Evolutionary conservation across 2,329 filamentous ascomycete genomes (phyloP).

Genomic region (Diatrype stigma): DNA sequence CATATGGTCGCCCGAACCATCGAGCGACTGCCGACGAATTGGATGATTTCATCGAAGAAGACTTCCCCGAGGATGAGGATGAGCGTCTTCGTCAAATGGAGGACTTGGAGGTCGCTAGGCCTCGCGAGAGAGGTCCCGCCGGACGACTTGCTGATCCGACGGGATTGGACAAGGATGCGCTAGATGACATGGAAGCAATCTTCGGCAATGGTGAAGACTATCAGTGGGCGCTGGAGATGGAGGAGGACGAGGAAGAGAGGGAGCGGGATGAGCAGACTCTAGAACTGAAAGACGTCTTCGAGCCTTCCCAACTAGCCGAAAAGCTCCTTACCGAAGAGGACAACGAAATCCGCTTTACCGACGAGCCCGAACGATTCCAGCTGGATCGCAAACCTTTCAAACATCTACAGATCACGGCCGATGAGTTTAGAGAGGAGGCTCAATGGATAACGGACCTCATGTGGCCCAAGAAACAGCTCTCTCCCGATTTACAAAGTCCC

Average conservation of each 20-base stretch:
- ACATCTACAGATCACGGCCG: constrained; percentile 71
- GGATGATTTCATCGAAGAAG: constrained; percentile 95
- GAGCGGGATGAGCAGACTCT: constrained; percentile 77
- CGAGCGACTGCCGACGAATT: constrained; percentile 74
- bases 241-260: constrained; percentile 79
- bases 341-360: constrained; percentile 80
- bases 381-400: constrained; percentile 86
- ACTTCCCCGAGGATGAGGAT: constrained; percentile 83
- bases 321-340: constrained; percentile 95
- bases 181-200: constrained; percentile 94
- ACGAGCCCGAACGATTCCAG: constrained; percentile 93
- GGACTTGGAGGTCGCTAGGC: constrained; percentile 83
- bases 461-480: constrained; percentile 79
- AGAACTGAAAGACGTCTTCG: constrained; percentile 96
- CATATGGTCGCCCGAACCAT: constrained; percentile 48
- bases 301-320: constrained; percentile 90
- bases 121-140: constrained; percentile 65
- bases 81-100: constrained; percentile 72
- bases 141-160: constrained; percentile 71
- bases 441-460: constrained; percentile 88
- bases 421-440: constrained; percentile 86
- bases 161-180: constrained; percentile 83
- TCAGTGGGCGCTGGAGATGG: constrained; percentile 85
- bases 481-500: constrained; percentile 67
- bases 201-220: constrained; percentile 97